Conservation (phyloP, 176 grass and related monocot species). For the Cenchrus americanus region DNA sequence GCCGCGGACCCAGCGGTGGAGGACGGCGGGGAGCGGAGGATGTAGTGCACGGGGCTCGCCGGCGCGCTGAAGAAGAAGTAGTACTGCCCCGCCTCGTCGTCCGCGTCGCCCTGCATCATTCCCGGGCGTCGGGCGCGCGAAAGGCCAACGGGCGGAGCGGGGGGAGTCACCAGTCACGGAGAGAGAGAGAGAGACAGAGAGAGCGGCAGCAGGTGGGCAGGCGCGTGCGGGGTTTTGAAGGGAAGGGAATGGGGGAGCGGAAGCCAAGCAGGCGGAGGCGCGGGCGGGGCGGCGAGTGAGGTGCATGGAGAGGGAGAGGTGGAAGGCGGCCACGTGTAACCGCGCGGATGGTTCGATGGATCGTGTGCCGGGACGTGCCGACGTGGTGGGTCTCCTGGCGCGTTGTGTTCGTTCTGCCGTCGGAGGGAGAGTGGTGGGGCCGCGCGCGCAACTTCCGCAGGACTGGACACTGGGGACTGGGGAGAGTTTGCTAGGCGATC, state of each 20-base stretch:
- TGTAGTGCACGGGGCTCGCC: slow-evolving; percentile 59
- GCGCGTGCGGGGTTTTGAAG: slow-evolving; percentile 38
- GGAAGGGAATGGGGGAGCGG: background rate
- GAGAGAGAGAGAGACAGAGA: background rate
- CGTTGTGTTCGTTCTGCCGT: background rate
- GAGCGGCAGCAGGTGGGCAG: background rate
- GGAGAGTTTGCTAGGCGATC: background rate
- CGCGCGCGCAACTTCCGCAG: background rate
- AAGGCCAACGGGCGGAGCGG: background rate
- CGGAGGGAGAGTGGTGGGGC: background rate
- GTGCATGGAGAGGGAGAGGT: background rate
- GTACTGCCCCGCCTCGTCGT: background rate
- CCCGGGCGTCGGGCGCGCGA: too few relatives aligned
- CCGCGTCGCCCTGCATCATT: slow-evolving; percentile 35
- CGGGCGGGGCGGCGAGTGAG: background rate
- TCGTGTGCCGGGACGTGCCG: slow-evolving; percentile 15
- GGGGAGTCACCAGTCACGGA: background rate
- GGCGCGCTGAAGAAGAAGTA: slow-evolving; percentile 61
- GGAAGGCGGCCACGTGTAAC: slow-evolving; percentile 26
- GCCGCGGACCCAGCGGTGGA: slow-evolving; percentile 5
- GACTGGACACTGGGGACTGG: too few relatives aligned
- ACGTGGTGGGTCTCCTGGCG: background rate
- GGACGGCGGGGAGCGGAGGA: slow-evolving; percentile 52
- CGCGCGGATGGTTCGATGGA: background rate
- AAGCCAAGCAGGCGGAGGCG: background rate